Evolutionary conservation across 257 asterid species (phyloP).

Genomic region (Salvia splendens): DNA sequence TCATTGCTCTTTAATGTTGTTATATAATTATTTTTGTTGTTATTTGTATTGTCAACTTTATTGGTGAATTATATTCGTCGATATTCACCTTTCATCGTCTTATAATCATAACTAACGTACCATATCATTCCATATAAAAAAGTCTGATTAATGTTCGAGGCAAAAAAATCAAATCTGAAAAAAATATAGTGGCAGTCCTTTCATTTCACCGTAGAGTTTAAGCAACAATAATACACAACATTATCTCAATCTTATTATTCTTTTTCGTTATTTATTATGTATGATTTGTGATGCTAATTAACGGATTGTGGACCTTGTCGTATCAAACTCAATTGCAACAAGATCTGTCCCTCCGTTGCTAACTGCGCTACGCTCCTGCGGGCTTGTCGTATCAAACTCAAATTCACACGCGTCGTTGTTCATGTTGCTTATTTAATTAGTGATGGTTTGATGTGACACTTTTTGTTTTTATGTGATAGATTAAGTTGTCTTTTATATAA

Average conservation of each 20-base stretch:
- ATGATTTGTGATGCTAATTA: background rate
- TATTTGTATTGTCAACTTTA: too few relatives aligned
- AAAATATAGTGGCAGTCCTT: slow-evolving; percentile 28
- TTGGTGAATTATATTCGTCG: too few relatives aligned
- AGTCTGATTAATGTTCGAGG: too few relatives aligned
- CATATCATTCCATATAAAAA: too few relatives aligned
- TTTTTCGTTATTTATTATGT: background rate
- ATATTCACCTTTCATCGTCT: too few relatives aligned
- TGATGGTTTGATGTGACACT: background rate
- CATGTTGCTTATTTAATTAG: slow-evolving; percentile 9
- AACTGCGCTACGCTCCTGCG: too few relatives aligned
- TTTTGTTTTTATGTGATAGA: background rate
- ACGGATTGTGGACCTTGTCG: slow-evolving; percentile 15
- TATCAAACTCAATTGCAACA: background rate
- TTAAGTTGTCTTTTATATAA: too few relatives aligned
- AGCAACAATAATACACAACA: slow-evolving; percentile 27
- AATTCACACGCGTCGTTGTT: slow-evolving; percentile 13
- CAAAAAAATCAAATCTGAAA: too few relatives aligned
- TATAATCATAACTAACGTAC: too few relatives aligned
- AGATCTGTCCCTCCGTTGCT: too few relatives aligned
- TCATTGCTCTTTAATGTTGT: too few relatives aligned
- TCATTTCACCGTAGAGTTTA: slow-evolving; percentile 34
- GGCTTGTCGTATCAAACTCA: slow-evolving; percentile 25
- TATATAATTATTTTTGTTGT: too few relatives aligned
- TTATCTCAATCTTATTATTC: slow-evolving; percentile 16